Base-by-base conservation (phyloP, 164 flowering plant species). In the Vitis riparia region DNA sequence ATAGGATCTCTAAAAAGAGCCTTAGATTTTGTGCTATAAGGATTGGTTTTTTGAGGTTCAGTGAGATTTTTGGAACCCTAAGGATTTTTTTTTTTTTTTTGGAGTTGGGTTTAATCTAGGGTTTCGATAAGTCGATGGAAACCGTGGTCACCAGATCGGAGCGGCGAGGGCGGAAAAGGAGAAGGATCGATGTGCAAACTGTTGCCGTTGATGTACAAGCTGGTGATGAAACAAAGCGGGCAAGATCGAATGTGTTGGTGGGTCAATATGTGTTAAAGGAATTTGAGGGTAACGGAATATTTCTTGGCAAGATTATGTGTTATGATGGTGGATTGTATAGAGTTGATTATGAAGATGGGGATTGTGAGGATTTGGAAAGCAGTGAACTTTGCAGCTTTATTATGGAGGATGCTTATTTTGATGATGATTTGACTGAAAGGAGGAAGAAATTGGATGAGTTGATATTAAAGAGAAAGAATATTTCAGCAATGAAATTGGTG, bases 331-430 rank as follows among this genome's bases (percentile, higher is more conserved):
- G 95, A 5, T 80, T 91, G 78, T 96, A 93, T 70, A 86, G 90
- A 73, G 84, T 96, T 47, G 82, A 79, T 60, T 96, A 93, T 65
- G 99, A 96, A 78, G 97, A 96, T 73, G 99, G 97, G 7, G 98
- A 93, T 80, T 83, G 66, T 37, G 99, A 96, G 85, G 98, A 93
- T 73, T 67, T 96, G 67, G 95, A 91, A 7, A 85, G 86, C 11
- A 47, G 81, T 1, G 98, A 96, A 78, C 76, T 88, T 11, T 76
- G 84, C 2, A 73, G 13, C 32, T 48, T 83, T 68, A 58, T 88
- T 27, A 58, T 91, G 1, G 76, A 32, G 12, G 91, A 86, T 14
- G 59, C 56, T 49, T 74, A 78, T 56, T 77, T 86, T 50, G 85
- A 78, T 58, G 81, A 69, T 11, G 85, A 76, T 27, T 69, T 88